Evolutionary conservation across 768 basidiomycete species (phyloP), one percentile per base, ranked within the genome.

Genomic region (Paxillus involutus): DNA sequence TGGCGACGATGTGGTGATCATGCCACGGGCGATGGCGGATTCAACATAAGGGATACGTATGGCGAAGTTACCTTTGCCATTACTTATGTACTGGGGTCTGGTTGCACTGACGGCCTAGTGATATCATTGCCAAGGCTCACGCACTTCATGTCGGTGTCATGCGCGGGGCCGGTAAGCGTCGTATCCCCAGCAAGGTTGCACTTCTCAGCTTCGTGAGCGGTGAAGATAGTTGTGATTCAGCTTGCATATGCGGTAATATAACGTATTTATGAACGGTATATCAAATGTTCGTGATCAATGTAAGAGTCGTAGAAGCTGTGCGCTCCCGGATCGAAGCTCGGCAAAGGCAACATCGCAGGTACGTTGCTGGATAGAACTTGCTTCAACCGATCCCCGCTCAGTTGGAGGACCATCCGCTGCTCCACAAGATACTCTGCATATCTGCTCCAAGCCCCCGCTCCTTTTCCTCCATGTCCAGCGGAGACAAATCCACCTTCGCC

Each of bases 381-480:
- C 36, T 71, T 69, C 53, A 84, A 66, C 51, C 71, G 65, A 7
- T 76, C 67, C 62, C 60, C 83, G 70, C 44, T 58, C 30, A 86
- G 70, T 39, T 66, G 72, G 30, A 85, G 62, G 16, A 89, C 85
- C 63, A 85, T 66, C 33, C 75, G 78, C 13, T 74, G 70, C 29
- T 80, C 77, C 12, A 69, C 65, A 63, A 89, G 60, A 66, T 78
- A 88, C 49, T 81, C 68, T 21, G 79, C 79, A 63, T 85, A 88
- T 56, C 85, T 73, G 56, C 72, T 73, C 88, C 87, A 89, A 19
- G 81, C 79, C 41, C 73, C 82, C 10, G 67, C 73, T 5, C 81
- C 82, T 60, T 72, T 77, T 9, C 72, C 75, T 13, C 67, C 67
- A 36, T 55, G 63, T 16, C 56, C 48, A 44, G 55, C 47, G n/a